Evolutionary conservation across 163 green algal genomes (phyloP).

Genomic region (Volvox carteri): DNA sequence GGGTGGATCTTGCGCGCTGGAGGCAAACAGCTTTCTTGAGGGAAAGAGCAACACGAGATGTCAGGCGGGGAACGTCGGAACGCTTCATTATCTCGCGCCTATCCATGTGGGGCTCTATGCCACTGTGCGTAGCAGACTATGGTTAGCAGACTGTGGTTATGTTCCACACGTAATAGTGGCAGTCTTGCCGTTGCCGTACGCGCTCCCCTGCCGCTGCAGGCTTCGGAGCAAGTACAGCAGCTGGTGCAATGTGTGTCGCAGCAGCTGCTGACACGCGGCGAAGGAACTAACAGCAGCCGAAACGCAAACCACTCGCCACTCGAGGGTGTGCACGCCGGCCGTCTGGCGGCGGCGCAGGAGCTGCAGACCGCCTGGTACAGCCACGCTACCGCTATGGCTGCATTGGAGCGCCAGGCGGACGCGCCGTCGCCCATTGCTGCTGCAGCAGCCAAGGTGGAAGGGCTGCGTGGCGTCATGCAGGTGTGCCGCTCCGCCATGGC

Average conservation of each 20-base stretch:
- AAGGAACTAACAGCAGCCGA: neutral
- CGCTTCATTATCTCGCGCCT: too few species aligned
- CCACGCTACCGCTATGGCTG: conserved; percentile 14
- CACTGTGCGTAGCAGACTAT: too few species aligned
- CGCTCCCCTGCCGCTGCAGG: too few species aligned
- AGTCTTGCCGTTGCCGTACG: too few species aligned
- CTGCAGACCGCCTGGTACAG: conserved; percentile 34
- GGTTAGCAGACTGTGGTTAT: too few species aligned
- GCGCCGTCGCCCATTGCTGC: conserved; percentile 29
- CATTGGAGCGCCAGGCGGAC: conserved; percentile 30
- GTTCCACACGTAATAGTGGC: too few species aligned
- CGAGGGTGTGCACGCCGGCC: neutral
- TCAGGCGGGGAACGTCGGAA: too few species aligned
- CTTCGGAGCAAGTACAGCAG: conserved; percentile 61
- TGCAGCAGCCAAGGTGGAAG: neutral
- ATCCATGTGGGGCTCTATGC: too few species aligned
- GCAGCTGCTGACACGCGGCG: conserved; percentile 39
- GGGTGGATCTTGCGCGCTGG: too few species aligned
- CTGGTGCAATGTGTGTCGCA: conserved; percentile 54
- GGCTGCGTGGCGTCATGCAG: conserved; percentile 7
- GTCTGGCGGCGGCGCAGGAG: conserved; percentile 36
- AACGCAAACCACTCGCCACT: neutral
- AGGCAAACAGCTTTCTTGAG: too few species aligned
- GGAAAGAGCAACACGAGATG: too few species aligned
- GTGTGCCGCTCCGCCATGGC: neutral